phyloP scores from a whole-genome alignment of 2,329 filamentous ascomycete genomes.

The Hymenoscyphus salicellus region DNA sequence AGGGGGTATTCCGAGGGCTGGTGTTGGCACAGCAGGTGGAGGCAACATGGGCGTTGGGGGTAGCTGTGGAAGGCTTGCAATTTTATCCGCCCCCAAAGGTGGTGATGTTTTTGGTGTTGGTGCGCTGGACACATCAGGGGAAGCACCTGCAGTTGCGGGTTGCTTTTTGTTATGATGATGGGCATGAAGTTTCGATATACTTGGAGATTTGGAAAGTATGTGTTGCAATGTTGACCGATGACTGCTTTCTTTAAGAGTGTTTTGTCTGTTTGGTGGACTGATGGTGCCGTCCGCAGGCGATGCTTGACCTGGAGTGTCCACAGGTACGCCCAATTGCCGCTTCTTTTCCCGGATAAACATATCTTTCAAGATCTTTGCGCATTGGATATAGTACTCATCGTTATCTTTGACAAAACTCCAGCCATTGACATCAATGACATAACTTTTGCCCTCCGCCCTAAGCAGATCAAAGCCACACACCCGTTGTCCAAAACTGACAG shows the following conservation, averaged over 20 bases:
- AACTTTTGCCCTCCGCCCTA: slow-evolving; percentile 83
- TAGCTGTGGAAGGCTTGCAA: slow-evolving; percentile 23
- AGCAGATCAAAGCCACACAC: slow-evolving; percentile 96
- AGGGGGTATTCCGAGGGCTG: slow-evolving; percentile 20
- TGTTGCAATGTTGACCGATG: slow-evolving; percentile 53
- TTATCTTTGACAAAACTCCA: slow-evolving; percentile 99
- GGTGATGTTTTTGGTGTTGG: slow-evolving; percentile 33
- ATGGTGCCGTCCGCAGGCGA: slow-evolving; percentile 18
- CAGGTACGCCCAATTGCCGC: slow-evolving; percentile 47
- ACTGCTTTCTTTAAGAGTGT: slow-evolving; percentile 38
- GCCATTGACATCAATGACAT: slow-evolving; percentile 97
- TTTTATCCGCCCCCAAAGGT: slow-evolving; percentile 25
- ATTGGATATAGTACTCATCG: slow-evolving; percentile 95
- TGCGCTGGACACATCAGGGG: slow-evolving; percentile 42
- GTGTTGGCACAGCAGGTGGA: slow-evolving; percentile 26
- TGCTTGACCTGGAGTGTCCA: slow-evolving; percentile 38
- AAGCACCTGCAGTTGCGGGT: slow-evolving; percentile 40
- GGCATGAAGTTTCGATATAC: slow-evolving; percentile 55
- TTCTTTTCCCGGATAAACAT: slow-evolving; percentile 82
- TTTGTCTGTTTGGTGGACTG: slow-evolving; percentile 22
- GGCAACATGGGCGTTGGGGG: slow-evolving; percentile 29
- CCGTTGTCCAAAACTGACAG: slow-evolving; percentile 85
- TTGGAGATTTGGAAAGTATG: slow-evolving; percentile 60
- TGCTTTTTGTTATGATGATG: slow-evolving; percentile 44
- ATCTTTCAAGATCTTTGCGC: slow-evolving; percentile 77